Conservation (phyloP, 371 early-diverging fungal genomes). For the Capillidium rhysosporum region DNA sequence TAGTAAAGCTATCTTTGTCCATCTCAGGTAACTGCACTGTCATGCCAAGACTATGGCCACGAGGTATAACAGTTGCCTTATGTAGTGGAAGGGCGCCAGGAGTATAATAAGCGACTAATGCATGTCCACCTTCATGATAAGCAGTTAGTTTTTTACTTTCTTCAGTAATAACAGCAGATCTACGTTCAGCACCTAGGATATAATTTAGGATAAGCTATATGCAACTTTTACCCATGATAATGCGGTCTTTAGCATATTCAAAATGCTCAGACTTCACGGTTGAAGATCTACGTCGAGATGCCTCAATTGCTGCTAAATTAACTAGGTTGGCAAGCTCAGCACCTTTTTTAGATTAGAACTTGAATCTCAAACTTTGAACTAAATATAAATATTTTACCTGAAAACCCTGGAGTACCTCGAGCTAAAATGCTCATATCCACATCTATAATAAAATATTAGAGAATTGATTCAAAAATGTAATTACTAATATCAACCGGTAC, state of each 20-base stretch:
- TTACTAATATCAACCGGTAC: slow-evolving; percentile 21
- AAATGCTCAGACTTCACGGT: slow-evolving; percentile 58
- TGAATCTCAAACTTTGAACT: background rate
- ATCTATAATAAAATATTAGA: slow-evolving; percentile 9
- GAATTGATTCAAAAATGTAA: background rate
- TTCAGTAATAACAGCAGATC: slow-evolving; percentile 75
- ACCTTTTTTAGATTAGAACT: slow-evolving; percentile 13
- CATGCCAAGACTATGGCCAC: slow-evolving; percentile 80
- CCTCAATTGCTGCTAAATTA: slow-evolving; percentile 90
- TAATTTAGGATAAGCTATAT: too few relatives aligned
- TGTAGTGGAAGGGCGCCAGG: slow-evolving; percentile 90
- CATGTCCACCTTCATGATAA: slow-evolving; percentile 97
- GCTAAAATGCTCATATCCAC: slow-evolving; percentile 74
- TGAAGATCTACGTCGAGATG: slow-evolving; percentile 49
- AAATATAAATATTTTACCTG: slow-evolving; percentile 19
- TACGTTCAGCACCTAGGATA: slow-evolving; percentile 49
- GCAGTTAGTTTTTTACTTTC: slow-evolving; percentile 76
- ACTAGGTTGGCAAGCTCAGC: slow-evolving; percentile 93
- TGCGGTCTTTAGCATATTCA: slow-evolving; percentile 93
- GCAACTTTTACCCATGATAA: slow-evolving; percentile 54
- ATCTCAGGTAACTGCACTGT: slow-evolving; percentile 88
- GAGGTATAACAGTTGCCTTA: slow-evolving; percentile 96
- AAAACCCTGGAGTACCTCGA: slow-evolving; percentile 91
- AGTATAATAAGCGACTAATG: slow-evolving; percentile 88
- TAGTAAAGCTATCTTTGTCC: slow-evolving; percentile 71